These are phyloP conservation scores for Ochetophila trinervis DNA, from an alignment of 306 rosid species.

Conservation along the genomic window DNA sequence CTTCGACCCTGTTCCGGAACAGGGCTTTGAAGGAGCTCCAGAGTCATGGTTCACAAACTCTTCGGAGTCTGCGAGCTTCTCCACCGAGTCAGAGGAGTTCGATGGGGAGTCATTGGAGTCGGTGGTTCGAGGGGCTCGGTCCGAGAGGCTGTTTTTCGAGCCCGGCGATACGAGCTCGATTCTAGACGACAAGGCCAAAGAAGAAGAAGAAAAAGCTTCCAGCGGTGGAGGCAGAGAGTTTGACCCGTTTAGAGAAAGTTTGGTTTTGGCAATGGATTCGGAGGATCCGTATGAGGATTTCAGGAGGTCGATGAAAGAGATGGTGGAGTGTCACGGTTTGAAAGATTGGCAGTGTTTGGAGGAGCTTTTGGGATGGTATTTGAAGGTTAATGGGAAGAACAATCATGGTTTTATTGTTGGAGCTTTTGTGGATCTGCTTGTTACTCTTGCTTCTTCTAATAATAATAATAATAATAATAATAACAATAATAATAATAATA, in stretches of 20 bases:
- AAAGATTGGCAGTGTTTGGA: conserved; percentile 76
- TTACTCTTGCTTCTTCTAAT: conserved; percentile 24
- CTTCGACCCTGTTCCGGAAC: conserved; percentile 32
- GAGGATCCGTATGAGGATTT: conserved; percentile 68
- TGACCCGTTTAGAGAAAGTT: conserved; percentile 50
- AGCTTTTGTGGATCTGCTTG: conserved; percentile 72
- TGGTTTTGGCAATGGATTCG: conserved; percentile 65
- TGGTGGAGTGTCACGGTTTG: conserved; percentile 68
- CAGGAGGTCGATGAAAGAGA: conserved; percentile 78
- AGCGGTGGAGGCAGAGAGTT: neutral
- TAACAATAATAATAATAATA: neutral
- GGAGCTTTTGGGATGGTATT: conserved; percentile 61
- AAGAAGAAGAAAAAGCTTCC: conserved; percentile 7
- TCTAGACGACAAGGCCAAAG: conserved; percentile 42
- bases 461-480: conserved; percentile 15
- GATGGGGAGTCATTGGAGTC: conserved; percentile 48
- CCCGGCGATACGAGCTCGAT: conserved; percentile 61
- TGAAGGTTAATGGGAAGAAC: conserved; percentile 55
- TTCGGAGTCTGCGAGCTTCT: conserved; percentile 53
- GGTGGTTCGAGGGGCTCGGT: conserved; percentile 52
- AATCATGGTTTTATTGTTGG: conserved; percentile 68
- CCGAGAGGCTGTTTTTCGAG: conserved; percentile 77
- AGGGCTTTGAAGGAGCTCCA: conserved; percentile 45
- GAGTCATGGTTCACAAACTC: conserved; percentile 69
- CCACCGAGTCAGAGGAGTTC: conserved; percentile 55